These are phyloP conservation scores for Diaporthe australafricana DNA, from an alignment of 2,329 filamentous ascomycete species.

Conservation along the genomic window DNA sequence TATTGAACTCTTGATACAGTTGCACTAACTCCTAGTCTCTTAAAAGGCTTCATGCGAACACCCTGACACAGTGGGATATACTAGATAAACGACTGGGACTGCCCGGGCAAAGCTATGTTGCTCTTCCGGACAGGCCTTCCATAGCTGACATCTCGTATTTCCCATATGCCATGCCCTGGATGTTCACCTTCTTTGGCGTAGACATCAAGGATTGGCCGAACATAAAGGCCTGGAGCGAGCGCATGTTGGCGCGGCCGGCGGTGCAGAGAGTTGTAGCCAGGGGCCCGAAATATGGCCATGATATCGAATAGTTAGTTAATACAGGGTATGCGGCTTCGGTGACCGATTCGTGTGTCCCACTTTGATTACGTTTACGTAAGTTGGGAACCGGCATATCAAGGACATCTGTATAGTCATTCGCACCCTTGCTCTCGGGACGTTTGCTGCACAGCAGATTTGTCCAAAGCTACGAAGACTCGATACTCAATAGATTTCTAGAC, in stretches of 20 bases:
- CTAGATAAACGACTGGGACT: constrained; percentile 41
- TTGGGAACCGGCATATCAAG: too few relatives aligned
- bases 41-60: constrained; percentile 44
- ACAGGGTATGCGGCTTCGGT: too few relatives aligned
- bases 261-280: background rate
- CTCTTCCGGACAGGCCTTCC: constrained; percentile 49
- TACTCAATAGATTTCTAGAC: too few relatives aligned
- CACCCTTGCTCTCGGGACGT: too few relatives aligned
- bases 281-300: background rate
- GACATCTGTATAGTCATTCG: too few relatives aligned
- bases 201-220: background rate
- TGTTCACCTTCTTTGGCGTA: constrained; percentile 45
- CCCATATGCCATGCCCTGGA: constrained; percentile 52
- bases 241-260: background rate
- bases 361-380: too few relatives aligned
- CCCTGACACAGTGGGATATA: constrained; percentile 45
- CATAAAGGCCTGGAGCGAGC: background rate
- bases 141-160: constrained; percentile 51
- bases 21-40: too few relatives aligned
- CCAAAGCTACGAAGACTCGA: too few relatives aligned
- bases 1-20: too few relatives aligned
- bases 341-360: too few relatives aligned
- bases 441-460: too few relatives aligned
- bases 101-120: constrained; percentile 47
- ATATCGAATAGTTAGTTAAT: background rate